Evolutionary conservation across 2,329 filamentous ascomycete species (phyloP).

Genomic region (Emericellopsis cladophorae): DNA sequence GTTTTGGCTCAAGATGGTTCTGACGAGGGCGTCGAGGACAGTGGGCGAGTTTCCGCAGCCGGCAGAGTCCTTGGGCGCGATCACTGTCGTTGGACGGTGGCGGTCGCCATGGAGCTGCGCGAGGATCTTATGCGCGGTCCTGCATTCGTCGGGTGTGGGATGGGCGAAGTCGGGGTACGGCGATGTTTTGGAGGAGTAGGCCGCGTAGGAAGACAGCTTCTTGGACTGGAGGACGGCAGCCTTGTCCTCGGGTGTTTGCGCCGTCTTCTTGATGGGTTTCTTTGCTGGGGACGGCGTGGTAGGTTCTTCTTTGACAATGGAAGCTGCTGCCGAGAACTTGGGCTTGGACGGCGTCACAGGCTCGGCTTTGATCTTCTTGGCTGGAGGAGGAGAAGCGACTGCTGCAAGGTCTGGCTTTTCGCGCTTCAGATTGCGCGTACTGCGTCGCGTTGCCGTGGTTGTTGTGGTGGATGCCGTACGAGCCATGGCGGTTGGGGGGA

Average conservation of each 20-base stretch:
- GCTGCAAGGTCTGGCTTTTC: neutral
- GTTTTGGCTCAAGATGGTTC: constrained; percentile 40
- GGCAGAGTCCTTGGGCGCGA: constrained; percentile 49
- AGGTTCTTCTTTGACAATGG: neutral
- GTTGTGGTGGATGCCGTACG: neutral
- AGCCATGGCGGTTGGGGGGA: neutral
- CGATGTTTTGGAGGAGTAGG: constrained; percentile 24
- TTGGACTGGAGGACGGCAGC: constrained; percentile 20
- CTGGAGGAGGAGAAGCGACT: neutral
- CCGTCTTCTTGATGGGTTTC: constrained; percentile 1
- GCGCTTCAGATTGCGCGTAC: neutral
- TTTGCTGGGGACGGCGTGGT: neutral
- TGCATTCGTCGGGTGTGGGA: constrained; percentile 56
- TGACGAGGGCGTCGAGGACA: constrained; percentile 37
- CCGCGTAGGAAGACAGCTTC: constrained; percentile 28
- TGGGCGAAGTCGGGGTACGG: constrained; percentile 57
- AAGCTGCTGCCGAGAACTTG: neutral
- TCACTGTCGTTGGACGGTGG: constrained; percentile 44
- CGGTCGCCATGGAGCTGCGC: constrained; percentile 52
- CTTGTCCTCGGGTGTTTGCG: constrained; percentile 5
- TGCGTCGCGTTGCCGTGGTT: neutral
- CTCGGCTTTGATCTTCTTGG: constrained; percentile 1
- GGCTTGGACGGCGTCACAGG: neutral
- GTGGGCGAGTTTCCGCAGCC: constrained; percentile 42
- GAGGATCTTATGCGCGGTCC: constrained; percentile 54